Conservation (phyloP, 139 green algal species). For the Klebsormidium nitens region DNA sequence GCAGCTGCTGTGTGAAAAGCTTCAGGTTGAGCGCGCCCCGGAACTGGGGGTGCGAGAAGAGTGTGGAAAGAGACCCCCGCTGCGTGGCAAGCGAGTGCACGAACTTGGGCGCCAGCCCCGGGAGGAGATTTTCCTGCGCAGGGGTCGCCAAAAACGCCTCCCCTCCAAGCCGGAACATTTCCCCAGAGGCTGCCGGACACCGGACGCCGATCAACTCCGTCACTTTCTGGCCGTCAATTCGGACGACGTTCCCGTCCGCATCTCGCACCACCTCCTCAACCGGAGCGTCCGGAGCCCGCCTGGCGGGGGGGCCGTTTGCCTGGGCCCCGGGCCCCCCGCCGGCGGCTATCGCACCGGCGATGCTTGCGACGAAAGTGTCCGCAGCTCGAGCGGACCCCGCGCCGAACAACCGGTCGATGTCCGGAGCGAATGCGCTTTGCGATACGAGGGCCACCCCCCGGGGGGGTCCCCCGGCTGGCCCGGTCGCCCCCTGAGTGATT, state of each 20-base stretch:
- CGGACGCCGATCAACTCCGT: background rate
- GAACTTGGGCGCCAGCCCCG: background rate
- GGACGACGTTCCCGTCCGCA: too few species aligned
- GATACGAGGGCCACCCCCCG: too few species aligned
- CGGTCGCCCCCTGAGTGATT: too few species aligned
- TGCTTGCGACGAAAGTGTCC: background rate
- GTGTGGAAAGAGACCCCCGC: too few species aligned
- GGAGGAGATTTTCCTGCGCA: background rate
- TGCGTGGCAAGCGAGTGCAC: too few species aligned
- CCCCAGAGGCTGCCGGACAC: constrained; percentile 14
- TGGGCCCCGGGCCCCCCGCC: background rate
- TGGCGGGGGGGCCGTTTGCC: constrained; percentile 4
- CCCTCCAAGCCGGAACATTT: constrained; percentile 6
- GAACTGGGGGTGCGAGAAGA: too few species aligned
- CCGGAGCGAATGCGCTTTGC: too few species aligned
- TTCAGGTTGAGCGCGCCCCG: too few species aligned
- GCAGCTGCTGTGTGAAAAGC: too few species aligned
- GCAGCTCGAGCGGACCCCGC: background rate
- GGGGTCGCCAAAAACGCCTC: constrained; percentile 44
- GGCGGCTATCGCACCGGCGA: background rate
- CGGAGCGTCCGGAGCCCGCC: background rate
- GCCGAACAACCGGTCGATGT: too few species aligned
- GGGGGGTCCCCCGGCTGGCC: too few species aligned
- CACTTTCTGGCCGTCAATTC: constrained; percentile 7
- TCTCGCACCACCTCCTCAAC: too few species aligned